Evolutionary conservation across 2,329 filamentous ascomycete species (phyloP), one percentile per base, ranked within the genome.

Genomic region (Trichoderma polysporum): DNA sequence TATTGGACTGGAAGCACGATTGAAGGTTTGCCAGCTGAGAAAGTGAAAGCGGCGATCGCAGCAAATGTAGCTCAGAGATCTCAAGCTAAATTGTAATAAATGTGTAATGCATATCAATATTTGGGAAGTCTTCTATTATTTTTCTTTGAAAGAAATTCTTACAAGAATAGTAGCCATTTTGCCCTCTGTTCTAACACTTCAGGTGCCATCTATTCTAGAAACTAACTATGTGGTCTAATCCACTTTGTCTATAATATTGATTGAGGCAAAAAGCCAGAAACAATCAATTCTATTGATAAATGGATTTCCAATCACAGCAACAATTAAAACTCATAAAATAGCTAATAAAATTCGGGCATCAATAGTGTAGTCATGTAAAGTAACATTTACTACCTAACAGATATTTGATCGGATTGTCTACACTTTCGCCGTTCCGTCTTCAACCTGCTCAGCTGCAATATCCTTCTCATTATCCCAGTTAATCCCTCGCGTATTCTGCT

Each of bases 381-480:
- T 13, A 25, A 29, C 12, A 15, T 10, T 54, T 33, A 22, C 35
- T 63, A 62, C 22, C 25, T 27, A n/a, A n/a, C n/a, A 17, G 13
- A 27, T 50, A 50, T 50, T 12, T n/a, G 7, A 15, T 31, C 35
- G 17, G n/a, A 33, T 35, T 19, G n/a, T 62, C 31, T 64, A 54
- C 47, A 52, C 37, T 4, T 41, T 47, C 3, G 15, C 29, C 2
- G 50, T 37, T 35, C 39, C 37, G 7, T 29, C 29, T 19, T 64
- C 61, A 25, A 64, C 61, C 29, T 64, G 61, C 50, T 64, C 61
- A 12, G 61, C 39, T 29, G 61, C 19, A 4, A 50, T 35, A 3
- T 64, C 50, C 50, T 64, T 64, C 37, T 64, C 61, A n/a, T 25
- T 64, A 17, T 64, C 61, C 61, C 61, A 64, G 7, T 9, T 27